These are phyloP conservation scores for Fusarium cyanostomum DNA, from an alignment of 2,329 filamentous ascomycete species.

Conservation along the genomic window DNA sequence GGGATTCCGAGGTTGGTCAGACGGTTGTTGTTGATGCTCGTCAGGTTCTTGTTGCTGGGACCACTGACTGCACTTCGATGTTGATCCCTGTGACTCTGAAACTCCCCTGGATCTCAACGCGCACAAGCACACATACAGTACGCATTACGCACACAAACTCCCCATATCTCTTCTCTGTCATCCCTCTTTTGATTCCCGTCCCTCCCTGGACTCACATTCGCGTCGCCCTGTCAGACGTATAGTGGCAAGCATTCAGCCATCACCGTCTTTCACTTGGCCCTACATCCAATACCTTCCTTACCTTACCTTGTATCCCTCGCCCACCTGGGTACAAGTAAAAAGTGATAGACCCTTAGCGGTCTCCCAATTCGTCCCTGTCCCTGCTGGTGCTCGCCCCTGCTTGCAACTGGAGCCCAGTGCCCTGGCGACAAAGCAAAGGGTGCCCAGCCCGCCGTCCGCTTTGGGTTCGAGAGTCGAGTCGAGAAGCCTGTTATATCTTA, in stretches of 20 bases:
- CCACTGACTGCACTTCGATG: constrained; percentile 31
- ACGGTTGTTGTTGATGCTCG: constrained; percentile 24
- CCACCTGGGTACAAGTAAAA: constrained; percentile 10
- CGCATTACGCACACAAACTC: constrained; percentile 8
- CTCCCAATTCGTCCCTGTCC: constrained; percentile 32
- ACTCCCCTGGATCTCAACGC: constrained; percentile 41
- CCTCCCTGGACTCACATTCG: constrained; percentile 8
- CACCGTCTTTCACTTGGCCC: constrained; percentile 2
- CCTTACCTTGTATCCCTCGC: neutral
- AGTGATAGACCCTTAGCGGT: constrained; percentile 33
- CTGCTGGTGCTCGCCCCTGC: constrained; percentile 33
- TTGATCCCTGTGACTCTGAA: constrained; percentile 44
- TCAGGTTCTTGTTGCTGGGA: constrained; percentile 19
- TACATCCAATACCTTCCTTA: neutral
- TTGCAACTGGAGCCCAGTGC: constrained; percentile 36
- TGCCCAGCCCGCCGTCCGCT: constrained; percentile 18
- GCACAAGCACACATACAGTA: constrained; percentile 11
- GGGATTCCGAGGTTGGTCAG: constrained; percentile 13
- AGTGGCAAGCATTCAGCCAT: constrained; percentile 4
- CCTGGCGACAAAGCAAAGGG: constrained; percentile 40
- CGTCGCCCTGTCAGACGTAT: constrained; percentile 13
- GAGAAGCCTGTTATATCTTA: constrained; percentile 23
- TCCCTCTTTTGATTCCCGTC: constrained; percentile 14
- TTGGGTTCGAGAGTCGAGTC: constrained; percentile 9
- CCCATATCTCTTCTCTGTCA: constrained; percentile 3